Evolutionary conservation across 495 filamentous ascomycete species (phyloP).

Genomic region (Letharia lupina): DNA sequence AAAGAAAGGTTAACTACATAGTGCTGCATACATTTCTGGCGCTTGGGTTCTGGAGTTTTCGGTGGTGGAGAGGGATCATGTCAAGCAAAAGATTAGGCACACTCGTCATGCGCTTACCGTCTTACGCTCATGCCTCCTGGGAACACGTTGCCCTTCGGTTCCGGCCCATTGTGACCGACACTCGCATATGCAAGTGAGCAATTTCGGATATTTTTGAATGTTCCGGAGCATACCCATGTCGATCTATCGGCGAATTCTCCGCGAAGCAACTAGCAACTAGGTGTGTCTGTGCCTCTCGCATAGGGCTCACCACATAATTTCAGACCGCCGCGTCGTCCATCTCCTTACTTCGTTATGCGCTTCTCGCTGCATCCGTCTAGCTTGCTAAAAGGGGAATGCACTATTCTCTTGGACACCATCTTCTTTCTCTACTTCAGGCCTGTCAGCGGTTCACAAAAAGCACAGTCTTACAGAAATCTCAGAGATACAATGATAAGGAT

Average conservation of each 20-base stretch:
- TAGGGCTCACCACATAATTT: neutral
- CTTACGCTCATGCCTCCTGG: neutral
- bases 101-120: neutral
- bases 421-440: neutral
- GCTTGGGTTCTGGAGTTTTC: neutral
- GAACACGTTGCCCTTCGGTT: neutral
- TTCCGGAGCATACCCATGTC: neutral
- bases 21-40: neutral
- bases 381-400: neutral
- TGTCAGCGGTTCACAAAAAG: neutral
- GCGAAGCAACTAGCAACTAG: neutral
- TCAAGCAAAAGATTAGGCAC: neutral
- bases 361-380: neutral
- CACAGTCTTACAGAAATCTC: no score
- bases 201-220: neutral
- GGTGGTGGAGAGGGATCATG: neutral
- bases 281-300: neutral
- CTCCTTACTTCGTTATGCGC: neutral
- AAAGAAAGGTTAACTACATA: conserved; percentile 2
- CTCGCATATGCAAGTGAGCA: neutral
- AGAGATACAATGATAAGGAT: no score
- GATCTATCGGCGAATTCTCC: neutral
- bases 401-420: neutral
- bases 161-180: neutral
- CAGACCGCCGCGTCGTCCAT: neutral